Evolutionary conservation across 495 filamentous ascomycete species (phyloP).

Genomic region (Amphirosellinia nigrospora): DNA sequence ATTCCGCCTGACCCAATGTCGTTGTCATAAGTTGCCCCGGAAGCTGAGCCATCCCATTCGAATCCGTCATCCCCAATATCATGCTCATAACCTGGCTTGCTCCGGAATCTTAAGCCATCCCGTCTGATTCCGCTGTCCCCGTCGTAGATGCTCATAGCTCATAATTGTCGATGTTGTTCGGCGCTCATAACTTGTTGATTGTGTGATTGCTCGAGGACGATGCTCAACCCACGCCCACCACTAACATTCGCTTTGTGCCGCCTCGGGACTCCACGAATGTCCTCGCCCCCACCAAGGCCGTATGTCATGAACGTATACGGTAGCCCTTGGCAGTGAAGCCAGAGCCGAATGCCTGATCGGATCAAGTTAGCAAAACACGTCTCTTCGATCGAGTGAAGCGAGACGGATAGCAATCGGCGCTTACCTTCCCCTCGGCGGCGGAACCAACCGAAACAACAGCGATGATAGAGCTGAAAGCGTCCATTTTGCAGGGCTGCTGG

Average conservation of each 20-base stretch:
- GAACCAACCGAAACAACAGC: conserved; percentile 23
- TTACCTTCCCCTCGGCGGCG: conserved; percentile 27
- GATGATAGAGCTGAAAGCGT: conserved; percentile 19
- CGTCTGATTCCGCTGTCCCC: conserved; percentile 13
- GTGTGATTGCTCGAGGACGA: neutral
- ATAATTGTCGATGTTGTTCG: conserved; percentile 9
- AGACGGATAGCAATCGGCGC: neutral
- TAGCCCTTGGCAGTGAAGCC: neutral
- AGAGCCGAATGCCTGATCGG: conserved; percentile 15
- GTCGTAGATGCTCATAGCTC: conserved; percentile 18
- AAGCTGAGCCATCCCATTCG: conserved; percentile 13
- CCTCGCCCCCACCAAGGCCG: conserved; percentile 1
- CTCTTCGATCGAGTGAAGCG: neutral
- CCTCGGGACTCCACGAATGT: conserved; percentile 20
- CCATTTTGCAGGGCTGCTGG: conserved; percentile 24
- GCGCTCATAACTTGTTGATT: conserved; percentile 26
- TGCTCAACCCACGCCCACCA: conserved; percentile 19
- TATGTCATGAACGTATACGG: conserved; percentile 18
- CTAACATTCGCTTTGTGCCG: conserved; percentile 18
- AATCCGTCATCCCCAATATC: conserved; percentile 8
- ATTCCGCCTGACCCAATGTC: too few species aligned
- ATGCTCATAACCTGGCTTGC: conserved; percentile 17
- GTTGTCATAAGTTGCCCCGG: too few species aligned
- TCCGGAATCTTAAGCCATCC: conserved; percentile 11
- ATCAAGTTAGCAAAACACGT: neutral